Base-by-base conservation (phyloP, 805 yeast species). In the Zygosaccharomyces gambellarensis region DNA sequence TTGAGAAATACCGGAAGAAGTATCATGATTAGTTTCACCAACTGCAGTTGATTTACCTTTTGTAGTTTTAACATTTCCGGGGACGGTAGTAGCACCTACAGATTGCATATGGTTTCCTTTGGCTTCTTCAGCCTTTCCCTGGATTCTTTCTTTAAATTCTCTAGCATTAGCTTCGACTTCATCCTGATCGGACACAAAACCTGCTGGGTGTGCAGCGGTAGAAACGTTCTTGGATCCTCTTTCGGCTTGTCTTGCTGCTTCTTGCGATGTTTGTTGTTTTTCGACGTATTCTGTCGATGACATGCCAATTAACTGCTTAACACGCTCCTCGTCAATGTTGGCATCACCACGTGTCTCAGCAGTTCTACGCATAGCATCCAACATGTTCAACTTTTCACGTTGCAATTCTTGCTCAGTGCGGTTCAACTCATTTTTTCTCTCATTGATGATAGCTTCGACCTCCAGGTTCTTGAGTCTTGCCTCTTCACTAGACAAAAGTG, bases 311-410 rank as follows among this genome's bases (percentile, higher is more conserved):
- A 64, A 52, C 7, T 61, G 53, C 46, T 65, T 67, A 8, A 65
- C 62, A 44, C 59, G 65, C 11, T 57, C 62, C 40, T 64, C 69
- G 42, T 63, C 69, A 29, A 67, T 51, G 41, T 58, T 50, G 12
- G 55, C 58, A 29, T 61, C 67, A 36, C 68, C 68, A 21, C 58
- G 58, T n/a, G 65, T 66, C 57, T 73, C 76, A 10, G 77, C 68
- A 45, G 72, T 65, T 38, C 67, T 58, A 53, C 65, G 67, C 66
- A 73, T 75, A 36, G 69, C 68, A 9, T 68, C 68, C 25, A 65
- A 50, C 50, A 34, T 60, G 57, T 22, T 57, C 58, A 54, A 63
- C 57, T 63, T 71, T 57, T 61, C 70, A 61, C 57, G 69, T 53
- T 67, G 71, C 48, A 72, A 53, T 42, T 65, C 70, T 36, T 71